Evolutionary conservation across 352 stramenopile species (phyloP), one percentile per base, ranked within the genome.

Genomic region (Pythium sukuiense): DNA sequence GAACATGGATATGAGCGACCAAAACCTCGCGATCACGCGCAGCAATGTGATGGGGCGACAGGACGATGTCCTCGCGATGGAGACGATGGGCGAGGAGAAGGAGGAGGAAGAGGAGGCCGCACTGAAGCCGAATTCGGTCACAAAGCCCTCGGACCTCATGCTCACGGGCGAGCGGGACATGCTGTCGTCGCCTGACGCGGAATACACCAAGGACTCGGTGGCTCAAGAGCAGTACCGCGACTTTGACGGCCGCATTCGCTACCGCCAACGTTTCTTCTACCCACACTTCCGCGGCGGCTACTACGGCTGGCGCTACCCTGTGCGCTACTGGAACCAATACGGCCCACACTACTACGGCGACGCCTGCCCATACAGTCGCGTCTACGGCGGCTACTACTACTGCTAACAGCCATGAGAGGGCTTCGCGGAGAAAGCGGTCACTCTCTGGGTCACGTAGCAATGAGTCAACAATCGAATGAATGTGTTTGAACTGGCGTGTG

Each of bases 281-380:
- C 66, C 74, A 16, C 63, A 55, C 43, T 64, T 52, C 41, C 65
- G 69, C 33, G 60, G 74, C n/a, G 69, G 74, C 30, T 67, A 71
- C 55, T 77, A 73, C 48, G 74, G 74, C 52, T 81, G 72, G 71
- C 71, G 74, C 63, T 81, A 77, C 64, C 74, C 76, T 37, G 55
- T 81, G 27, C 55, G 48, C 57, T 81, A 72, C 65, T 83, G 76
- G 76, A 77, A 79, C 71, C 55, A 56, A 27, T 77, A 74, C 49
- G 76, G 73, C 35, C 66, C 58, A 41, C 50, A 41, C 29, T 73
- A 72, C 48, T 80, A 74, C 64, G 63, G 71, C 12, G 41, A 58
- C 11, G 26, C 13, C 24, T 83, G 73, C 58, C 8, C 72, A 53
- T 84, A 76, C 58, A 68, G 65, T 18, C 71, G 69, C 56, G 54